phyloP scores from a whole-genome alignment of 257 asterid genomes.

The Scutellaria minor region DNA sequence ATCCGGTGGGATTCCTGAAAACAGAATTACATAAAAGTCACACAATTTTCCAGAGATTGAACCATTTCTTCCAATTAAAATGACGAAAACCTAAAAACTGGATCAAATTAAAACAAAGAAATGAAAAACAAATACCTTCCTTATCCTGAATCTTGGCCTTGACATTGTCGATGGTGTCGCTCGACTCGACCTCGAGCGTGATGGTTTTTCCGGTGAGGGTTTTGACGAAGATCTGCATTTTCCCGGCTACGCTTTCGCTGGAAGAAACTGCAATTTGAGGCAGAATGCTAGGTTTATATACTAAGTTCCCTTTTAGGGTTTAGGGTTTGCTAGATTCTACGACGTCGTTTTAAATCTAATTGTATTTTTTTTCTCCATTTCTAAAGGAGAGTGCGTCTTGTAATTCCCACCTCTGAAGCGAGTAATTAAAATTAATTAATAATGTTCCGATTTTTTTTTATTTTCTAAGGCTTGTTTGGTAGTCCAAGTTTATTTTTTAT shows the following conservation, averaged over 20 bases:
- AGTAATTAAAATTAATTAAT: no score
- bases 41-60: neutral
- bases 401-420: no score
- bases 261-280: neutral
- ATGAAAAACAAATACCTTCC: slow-evolving; percentile 50
- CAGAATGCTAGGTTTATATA: slow-evolving; percentile 25
- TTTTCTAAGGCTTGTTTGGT: no score
- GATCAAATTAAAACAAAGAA: neutral
- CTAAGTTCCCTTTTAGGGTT: slow-evolving; percentile 32
- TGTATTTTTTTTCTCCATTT: no score
- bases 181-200: slow-evolving; percentile 77
- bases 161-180: slow-evolving; percentile 76
- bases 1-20: slow-evolving; percentile 70
- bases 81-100: neutral
- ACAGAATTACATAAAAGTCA: neutral
- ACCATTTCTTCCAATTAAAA: neutral
- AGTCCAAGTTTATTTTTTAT: no score
- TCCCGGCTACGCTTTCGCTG: slow-evolving; percentile 6
- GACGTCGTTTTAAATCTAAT: slow-evolving; percentile 12
- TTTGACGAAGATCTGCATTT: slow-evolving; percentile 79
- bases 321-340: slow-evolving; percentile 13
- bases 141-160: slow-evolving; percentile 79
- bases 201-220: slow-evolving; percentile 75
- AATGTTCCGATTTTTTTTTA: no score
- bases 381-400: no score